Evolutionary conservation across 257 asterid species (phyloP).

Genomic region (Gardenia jasminoides): DNA sequence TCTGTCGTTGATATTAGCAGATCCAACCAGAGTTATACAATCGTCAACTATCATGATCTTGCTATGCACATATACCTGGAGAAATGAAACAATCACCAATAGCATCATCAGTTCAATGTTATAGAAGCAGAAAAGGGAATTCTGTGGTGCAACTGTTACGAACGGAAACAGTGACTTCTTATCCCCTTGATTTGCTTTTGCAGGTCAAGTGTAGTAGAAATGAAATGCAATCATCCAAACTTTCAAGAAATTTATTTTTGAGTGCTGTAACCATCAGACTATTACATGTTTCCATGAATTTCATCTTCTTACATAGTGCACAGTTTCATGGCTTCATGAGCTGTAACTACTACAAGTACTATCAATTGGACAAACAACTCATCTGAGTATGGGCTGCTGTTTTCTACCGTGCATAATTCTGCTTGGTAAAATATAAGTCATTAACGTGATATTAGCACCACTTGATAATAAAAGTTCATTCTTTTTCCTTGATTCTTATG

Average conservation of each 20-base stretch:
- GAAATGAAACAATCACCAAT: background rate
- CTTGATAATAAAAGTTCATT: background rate
- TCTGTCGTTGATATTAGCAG: slow-evolving; percentile 90
- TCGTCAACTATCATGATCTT: slow-evolving; percentile 94
- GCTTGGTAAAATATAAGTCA: background rate
- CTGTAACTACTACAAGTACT: background rate
- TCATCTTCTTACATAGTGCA: background rate
- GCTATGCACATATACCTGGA: slow-evolving; percentile 92
- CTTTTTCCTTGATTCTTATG: background rate
- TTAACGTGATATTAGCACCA: background rate
- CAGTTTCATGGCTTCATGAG: background rate
- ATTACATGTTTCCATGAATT: background rate
- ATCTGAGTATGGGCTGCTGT: background rate
- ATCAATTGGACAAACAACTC: background rate
- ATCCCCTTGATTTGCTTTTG: background rate
- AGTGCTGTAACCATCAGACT: background rate
- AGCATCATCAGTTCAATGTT: background rate
- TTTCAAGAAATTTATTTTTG: background rate
- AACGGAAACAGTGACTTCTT: too few species aligned
- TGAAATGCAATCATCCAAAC: background rate
- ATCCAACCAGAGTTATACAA: slow-evolving; percentile 67
- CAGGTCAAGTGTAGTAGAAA: background rate
- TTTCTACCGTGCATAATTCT: background rate
- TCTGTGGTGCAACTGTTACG: background rate
- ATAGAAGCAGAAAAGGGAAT: background rate